Evolutionary conservation across 163 green algal species (phyloP).

Genomic region (Chlorella variabilis): DNA sequence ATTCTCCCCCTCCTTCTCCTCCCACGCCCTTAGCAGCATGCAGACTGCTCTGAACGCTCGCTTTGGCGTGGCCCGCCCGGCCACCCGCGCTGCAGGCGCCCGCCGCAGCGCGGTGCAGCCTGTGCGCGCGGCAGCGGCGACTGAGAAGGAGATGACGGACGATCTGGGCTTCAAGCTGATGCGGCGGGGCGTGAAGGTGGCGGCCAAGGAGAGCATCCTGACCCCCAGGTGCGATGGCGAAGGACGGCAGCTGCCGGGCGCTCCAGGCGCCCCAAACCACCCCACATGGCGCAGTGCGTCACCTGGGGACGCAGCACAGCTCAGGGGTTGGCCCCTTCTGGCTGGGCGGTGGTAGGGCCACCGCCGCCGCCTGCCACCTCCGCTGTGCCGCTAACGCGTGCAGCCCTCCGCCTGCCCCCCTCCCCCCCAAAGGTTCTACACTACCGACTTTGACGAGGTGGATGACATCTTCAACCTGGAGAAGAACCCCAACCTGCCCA

Average conservation of each 20-base stretch:
- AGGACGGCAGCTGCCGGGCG: too few species aligned
- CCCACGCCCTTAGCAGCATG: background rate
- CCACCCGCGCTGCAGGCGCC: background rate
- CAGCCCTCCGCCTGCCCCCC: background rate
- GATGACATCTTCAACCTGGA: conserved; percentile 91
- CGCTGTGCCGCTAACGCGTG: background rate
- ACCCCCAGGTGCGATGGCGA: conserved; percentile 69
- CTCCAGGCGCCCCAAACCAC: background rate
- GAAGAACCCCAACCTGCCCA: conserved; percentile 88
- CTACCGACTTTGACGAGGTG: conserved; percentile 98
- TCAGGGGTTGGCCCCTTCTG: background rate
- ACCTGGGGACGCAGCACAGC: background rate
- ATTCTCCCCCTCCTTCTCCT: background rate
- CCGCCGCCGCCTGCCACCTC: background rate
- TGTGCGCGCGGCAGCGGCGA: conserved; percentile 9
- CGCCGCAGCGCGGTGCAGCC: conserved; percentile 21
- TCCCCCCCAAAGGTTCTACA: conserved; percentile 76
- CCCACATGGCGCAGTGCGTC: too few species aligned
- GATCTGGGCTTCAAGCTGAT: conserved; percentile 67
- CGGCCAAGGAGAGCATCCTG: conserved; percentile 76
- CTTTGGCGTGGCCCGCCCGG: conserved; percentile 27
- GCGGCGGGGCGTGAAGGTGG: conserved; percentile 65
- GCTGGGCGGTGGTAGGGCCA: background rate
- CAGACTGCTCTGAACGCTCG: conserved; percentile 32
- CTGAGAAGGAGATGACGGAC: conserved; percentile 27